Base-by-base conservation (phyloP, 768 basidiomycete genomes). In the Candolleomyces eurysporus region DNA sequence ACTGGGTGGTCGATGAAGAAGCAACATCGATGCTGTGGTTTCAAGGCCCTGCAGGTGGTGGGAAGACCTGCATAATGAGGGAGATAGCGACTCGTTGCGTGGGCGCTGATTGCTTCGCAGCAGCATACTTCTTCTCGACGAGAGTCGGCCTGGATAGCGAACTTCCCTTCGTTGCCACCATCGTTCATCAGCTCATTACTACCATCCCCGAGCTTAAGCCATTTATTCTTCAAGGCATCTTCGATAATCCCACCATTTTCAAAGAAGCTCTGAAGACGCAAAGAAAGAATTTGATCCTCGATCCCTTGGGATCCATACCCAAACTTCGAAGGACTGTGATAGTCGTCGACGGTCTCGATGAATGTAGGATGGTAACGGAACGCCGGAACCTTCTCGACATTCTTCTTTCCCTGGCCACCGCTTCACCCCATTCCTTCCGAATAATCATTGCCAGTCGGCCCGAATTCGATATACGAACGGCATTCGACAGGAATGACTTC, bases 401-500 rank as follows among this genome's bases (percentile, higher is more conserved):
- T 40, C 39, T 54, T 21, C 45, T 13, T 10, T 14, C 40, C 11
- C 36, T 60, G n/a, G 50, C 59, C 51, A 60, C 50, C 14, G 21
- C n/a, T 5, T 39, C 26, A 19, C n/a, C 40, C 7, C 32, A 14
- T 5, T 19, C 22, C 11, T 45, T 60, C 31, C 51, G 17, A 5
- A 31, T 60, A 19, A 46, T 60, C 51, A 53, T 65, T 21, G 58
- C 61, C 17, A 65, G 64, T 39, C 61, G 64, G 11, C 64, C 64
- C 1, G 61, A 62, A 39, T 22, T 43, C 30, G 55, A 62, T 50
- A 36, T 65, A 5, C 3, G 36, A 5, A 48, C 46, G 7, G 17
- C 58, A 5, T 60, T 62, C 40, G 19, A 19, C n/a, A 11, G 7
- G 16, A 17, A 45, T 2, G 6, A 10, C 22, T 32, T 46, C 7